Percentiles rank a stretch among this genome's conserved stretches.
phyloP scores from a whole-genome alignment of 1,139 yeast species.

The Protomyces arabidopsidicola region DNA sequence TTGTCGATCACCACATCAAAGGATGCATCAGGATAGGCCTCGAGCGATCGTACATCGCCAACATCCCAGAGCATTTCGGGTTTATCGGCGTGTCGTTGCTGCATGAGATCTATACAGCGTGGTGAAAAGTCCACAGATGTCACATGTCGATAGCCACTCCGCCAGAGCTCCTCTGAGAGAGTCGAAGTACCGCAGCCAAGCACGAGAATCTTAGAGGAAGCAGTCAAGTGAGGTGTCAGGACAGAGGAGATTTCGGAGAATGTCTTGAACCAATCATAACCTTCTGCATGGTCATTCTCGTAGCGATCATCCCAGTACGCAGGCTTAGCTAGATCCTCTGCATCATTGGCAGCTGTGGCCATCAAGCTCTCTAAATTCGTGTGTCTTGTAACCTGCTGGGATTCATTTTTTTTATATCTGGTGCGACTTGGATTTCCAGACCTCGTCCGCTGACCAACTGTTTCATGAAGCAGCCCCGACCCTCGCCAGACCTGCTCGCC shows the following conservation, averaged over 20 bases:
- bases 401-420: too few species aligned
- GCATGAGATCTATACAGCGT: conserved; percentile 34
- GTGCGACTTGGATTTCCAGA: too few species aligned
- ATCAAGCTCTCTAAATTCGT: too few species aligned
- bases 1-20: conserved; percentile 35
- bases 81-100: conserved; percentile 23
- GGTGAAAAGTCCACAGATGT: conserved; percentile 35
- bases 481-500: neutral
- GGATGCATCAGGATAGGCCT: conserved; percentile 26
- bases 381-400: too few species aligned
- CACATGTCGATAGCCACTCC: conserved; percentile 33
- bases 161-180: conserved; percentile 34
- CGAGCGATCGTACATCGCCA: conserved; percentile 34
- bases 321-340: conserved; percentile 14
- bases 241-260: conserved; percentile 33
- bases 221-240: conserved; percentile 29
- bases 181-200: conserved; percentile 36
- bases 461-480: neutral
- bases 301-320: conserved; percentile 25
- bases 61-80: conserved; percentile 35
- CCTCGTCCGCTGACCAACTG: neutral
- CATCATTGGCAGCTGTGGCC: neutral
- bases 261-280: conserved; percentile 37
- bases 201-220: conserved; percentile 32
- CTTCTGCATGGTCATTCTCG: conserved; percentile 29